These are phyloP conservation scores for Aureobasidium sp. DNA, from an alignment of 2,329 filamentous ascomycete genomes.

Conservation along the genomic window DNA sequence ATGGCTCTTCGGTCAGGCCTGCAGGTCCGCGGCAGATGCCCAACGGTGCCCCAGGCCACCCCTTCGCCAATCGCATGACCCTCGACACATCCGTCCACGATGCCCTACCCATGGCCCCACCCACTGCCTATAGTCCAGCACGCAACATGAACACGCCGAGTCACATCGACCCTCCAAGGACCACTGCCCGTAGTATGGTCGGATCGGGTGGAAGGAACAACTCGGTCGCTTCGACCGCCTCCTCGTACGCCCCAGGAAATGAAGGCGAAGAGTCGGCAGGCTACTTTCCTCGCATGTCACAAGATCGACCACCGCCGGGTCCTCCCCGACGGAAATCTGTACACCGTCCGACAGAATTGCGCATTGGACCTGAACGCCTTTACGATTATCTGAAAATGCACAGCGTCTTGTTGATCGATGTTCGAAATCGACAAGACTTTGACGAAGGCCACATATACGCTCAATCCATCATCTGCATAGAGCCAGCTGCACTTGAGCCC, in stretches of 20 bases:
- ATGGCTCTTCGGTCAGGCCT: conserved; percentile 23
- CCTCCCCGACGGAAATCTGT: conserved; percentile 35
- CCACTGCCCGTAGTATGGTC: conserved; percentile 57
- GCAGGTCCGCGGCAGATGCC: conserved; percentile 51
- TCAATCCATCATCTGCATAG: conserved; percentile 79
- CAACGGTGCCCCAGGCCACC: conserved; percentile 21
- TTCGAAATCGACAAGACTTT: conserved; percentile 71
- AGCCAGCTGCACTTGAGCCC: conserved; percentile 68
- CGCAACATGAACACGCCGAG: conserved; percentile 62
- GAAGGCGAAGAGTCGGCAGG: conserved; percentile 25
- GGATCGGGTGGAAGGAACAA: conserved; percentile 47
- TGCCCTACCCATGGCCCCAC: conserved; percentile 61
- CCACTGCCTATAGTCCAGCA: conserved; percentile 72
- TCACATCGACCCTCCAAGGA: conserved; percentile 58
- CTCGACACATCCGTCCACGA: conserved; percentile 47
- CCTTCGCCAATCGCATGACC: conserved; percentile 28
- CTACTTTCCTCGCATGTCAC: conserved; percentile 34
- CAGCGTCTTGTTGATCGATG: conserved; percentile 75
- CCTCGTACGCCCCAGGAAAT: conserved; percentile 32
- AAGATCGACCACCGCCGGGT: conserved; percentile 16
- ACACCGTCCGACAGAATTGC: conserved; percentile 49
- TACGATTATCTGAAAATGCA: conserved; percentile 61
- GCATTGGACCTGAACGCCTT: conserved; percentile 64
- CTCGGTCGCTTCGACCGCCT: conserved; percentile 38
- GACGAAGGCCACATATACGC: conserved; percentile 86